These are phyloP conservation scores for Termitomyces sp. DNA, from an alignment of 1,284 basidiomycete species.

Conservation along the genomic window DNA sequence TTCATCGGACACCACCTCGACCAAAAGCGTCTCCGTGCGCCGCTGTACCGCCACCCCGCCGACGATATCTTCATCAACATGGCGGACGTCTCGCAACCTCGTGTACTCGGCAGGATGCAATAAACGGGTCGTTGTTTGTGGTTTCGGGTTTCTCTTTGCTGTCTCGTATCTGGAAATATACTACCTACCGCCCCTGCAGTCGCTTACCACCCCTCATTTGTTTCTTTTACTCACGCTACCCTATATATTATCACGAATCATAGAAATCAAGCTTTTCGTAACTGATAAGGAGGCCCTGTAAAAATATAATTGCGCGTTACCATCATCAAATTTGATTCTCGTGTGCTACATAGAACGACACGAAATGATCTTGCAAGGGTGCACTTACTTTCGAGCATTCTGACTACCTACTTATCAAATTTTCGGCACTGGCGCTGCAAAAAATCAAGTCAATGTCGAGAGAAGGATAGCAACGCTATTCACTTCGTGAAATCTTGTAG, in stretches of 20 bases:
- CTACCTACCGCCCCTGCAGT: not conserved
- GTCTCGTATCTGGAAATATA: not conserved
- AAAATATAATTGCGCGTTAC: conserved; percentile 1
- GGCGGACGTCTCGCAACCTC: conserved; percentile 74
- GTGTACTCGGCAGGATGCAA: conserved; percentile 64
- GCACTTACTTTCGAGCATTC: too few relatives aligned
- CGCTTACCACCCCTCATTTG: not conserved
- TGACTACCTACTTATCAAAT: too few relatives aligned
- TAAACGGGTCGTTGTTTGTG: conserved; percentile 4
- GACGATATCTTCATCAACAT: conserved; percentile 87
- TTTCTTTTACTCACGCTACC: not conserved
- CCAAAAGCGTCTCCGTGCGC: conserved; percentile 91
- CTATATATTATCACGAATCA: not conserved
- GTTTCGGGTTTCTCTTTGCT: not conserved
- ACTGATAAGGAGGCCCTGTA: not conserved
- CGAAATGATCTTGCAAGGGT: too few relatives aligned
- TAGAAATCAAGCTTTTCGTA: not conserved
- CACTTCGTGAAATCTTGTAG: too few relatives aligned
- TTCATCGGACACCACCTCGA: conserved; percentile 95
- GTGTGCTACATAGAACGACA: too few relatives aligned
- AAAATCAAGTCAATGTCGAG: too few relatives aligned
- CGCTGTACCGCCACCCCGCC: conserved; percentile 88
- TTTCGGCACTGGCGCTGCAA: too few relatives aligned
- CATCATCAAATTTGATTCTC: not conserved
- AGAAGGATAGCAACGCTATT: too few relatives aligned